Conservation (phyloP, 2,329 filamentous ascomycete genomes). For the Aspergillus carbonarius region DNA sequence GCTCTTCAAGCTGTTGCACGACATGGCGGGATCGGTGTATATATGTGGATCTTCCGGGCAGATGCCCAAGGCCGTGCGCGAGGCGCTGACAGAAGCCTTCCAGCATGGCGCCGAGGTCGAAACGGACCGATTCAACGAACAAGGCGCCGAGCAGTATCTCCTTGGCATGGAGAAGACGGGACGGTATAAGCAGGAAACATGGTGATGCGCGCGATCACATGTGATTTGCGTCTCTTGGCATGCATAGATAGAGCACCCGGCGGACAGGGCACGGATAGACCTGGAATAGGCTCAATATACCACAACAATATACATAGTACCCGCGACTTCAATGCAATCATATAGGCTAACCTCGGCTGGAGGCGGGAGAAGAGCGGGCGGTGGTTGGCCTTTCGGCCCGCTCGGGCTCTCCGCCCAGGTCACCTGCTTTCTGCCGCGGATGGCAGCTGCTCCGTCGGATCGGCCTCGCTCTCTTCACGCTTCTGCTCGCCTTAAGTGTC, state of each 20-base stretch:
- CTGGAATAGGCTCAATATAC: neutral
- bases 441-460: slow-evolving; percentile 17
- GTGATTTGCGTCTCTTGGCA: neutral
- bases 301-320: neutral
- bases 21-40: slow-evolving; percentile 52
- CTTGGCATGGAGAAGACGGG: slow-evolving; percentile 60
- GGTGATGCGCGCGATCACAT: slow-evolving; percentile 45
- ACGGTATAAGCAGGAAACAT: slow-evolving; percentile 68
- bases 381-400: slow-evolving; percentile 33
- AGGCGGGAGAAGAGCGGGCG: slow-evolving; percentile 17
- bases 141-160: slow-evolving; percentile 58
- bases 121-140: slow-evolving; percentile 32
- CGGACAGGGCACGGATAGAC: neutral
- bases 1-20: slow-evolving; percentile 55
- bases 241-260: neutral
- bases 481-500: slow-evolving; percentile 2
- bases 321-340: neutral
- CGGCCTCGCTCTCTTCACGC: slow-evolving; percentile 17
- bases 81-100: slow-evolving; percentile 64
- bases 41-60: slow-evolving; percentile 61
- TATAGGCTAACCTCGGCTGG: slow-evolving; percentile 35
- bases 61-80: slow-evolving; percentile 69
- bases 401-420: slow-evolving; percentile 33
- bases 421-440: slow-evolving; percentile 26
- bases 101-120: slow-evolving; percentile 49